Percentiles rank a stretch among this genome's conserved stretches.
Evolutionary conservation across 2,329 filamentous ascomycete genomes (phyloP).

Genomic region (Decorospora gaudefroyi): DNA sequence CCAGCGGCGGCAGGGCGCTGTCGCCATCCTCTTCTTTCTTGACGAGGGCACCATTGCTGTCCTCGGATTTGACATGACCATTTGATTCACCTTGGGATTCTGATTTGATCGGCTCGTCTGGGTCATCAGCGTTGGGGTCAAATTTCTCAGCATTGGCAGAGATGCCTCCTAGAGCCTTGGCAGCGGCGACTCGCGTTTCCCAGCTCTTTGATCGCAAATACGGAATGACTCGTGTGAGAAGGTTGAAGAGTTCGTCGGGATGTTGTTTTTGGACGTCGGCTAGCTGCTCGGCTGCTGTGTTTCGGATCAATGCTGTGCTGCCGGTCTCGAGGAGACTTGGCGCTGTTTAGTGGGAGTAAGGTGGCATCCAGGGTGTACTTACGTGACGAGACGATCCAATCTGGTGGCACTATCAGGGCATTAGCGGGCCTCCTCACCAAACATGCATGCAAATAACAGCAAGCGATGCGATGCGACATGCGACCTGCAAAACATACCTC

Average conservation of each 20-base stretch:
- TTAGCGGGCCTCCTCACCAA: constrained; percentile 38
- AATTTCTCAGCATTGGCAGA: constrained; percentile 84
- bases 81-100: constrained; percentile 51
- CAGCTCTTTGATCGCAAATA: constrained; percentile 94
- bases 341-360: constrained; percentile 31
- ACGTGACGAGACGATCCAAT: constrained; percentile 48
- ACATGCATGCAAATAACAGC: constrained; percentile 30
- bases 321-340: constrained; percentile 91
- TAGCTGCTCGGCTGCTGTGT: constrained; percentile 94
- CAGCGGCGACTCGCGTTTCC: constrained; percentile 92
- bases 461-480: constrained; percentile 11
- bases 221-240: constrained; percentile 90
- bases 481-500: constrained; percentile 36
- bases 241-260: constrained; percentile 94
- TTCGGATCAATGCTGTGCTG: constrained; percentile 92
- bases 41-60: constrained; percentile 44
- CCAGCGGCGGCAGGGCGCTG: constrained; percentile 46
- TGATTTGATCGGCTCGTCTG: constrained; percentile 67
- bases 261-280: constrained; percentile 98
- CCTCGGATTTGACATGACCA: constrained; percentile 63
- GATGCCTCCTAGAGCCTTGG: constrained; percentile 92
- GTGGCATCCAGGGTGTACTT: constrained; percentile 33
- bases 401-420: constrained; percentile 44
- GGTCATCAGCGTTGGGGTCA: constrained; percentile 73
- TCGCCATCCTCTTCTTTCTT: constrained; percentile 60